Evolutionary conservation across 1,139 yeast genomes (phyloP), one percentile per base, ranked within the genome.

Genomic region (Sugiyamaella xylanicola): DNA sequence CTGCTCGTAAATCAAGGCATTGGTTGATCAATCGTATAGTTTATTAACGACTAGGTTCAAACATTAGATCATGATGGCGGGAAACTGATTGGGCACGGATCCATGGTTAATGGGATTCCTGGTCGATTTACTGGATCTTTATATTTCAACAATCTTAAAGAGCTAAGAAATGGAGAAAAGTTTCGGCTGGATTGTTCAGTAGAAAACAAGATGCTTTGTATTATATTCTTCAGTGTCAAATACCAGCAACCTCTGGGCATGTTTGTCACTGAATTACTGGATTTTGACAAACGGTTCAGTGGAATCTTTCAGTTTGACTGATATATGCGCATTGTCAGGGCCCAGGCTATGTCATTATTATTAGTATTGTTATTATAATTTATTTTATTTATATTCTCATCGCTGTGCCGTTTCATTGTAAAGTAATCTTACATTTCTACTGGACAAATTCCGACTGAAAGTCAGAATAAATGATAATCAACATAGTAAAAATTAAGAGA

Each of bases 1-100:
- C 37, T 25, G 32, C 5, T 25, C 32, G 9, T 7, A 25, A 11
- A 25, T 25, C 32, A 25, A 25, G 11, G 32, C 32, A 7, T 11
- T 25, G 32, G 11, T 25, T n/a, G n/a, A n/a, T n/a, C n/a, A n/a
- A n/a, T n/a, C n/a, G n/a, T n/a, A n/a, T n/a, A n/a, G n/a, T n/a
- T n/a, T n/a, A n/a, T n/a, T n/a, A n/a, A n/a, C n/a, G n/a, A n/a
- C 7, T 27, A 36, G 42, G 20, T 47, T 22, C 42, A 61, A 88
- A 87, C 69, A 87, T 87, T 36, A 80, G 75, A 56, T 79, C 79
- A 16, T 86, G 82, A 88, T 86, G 47, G 78, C 77, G 50, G 36
- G 2, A 45, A 36, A n/a, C 17, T 65, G 27, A 54, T 59, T 15
- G 70, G 68, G 20, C 60, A 61, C n/a, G 71, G 71, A 7, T 61